phyloP scores from a whole-genome alignment of 371 early-diverging fungal genomes.

The Mucor piriformis region DNA sequence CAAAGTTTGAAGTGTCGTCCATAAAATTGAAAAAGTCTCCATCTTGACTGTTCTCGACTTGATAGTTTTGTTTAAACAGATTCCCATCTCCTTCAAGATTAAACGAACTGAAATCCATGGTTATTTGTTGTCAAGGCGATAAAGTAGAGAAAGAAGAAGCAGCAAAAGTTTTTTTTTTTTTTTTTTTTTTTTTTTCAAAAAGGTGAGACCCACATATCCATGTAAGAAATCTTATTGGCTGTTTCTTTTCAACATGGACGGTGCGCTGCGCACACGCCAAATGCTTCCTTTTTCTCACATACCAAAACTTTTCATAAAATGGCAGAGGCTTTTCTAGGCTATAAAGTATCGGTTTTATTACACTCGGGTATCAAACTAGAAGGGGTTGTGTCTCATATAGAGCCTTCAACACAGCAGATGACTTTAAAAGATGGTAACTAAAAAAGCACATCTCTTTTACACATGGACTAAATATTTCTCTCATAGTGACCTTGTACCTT shows the following conservation, averaged over 20 bases:
- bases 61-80: conserved; percentile 22
- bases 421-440: conserved; percentile 64
- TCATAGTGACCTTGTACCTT: conserved; percentile 33
- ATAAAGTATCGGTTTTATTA: conserved; percentile 49
- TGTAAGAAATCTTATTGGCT: too few species aligned
- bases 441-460: neutral
- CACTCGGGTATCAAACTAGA: conserved; percentile 51
- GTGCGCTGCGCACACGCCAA: neutral
- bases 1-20: neutral
- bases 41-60: conserved; percentile 7
- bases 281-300: neutral
- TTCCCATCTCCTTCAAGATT: conserved; percentile 23
- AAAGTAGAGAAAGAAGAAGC: neutral
- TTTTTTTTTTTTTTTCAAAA: neutral
- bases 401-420: conserved; percentile 53
- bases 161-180: neutral
- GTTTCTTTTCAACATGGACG: too few species aligned
- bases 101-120: conserved; percentile 34
- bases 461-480: neutral
- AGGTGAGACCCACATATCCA: too few species aligned
- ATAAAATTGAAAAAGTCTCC: conserved; percentile 38
- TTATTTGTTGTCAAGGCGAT: neutral
- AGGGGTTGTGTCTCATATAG: conserved; percentile 58
- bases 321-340: conserved; percentile 63
- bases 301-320: conserved; percentile 24